These are phyloP conservation scores for Conoideocrella luteorostrata DNA, from an alignment of 2,329 filamentous ascomycete genomes.

Conservation along the genomic window DNA sequence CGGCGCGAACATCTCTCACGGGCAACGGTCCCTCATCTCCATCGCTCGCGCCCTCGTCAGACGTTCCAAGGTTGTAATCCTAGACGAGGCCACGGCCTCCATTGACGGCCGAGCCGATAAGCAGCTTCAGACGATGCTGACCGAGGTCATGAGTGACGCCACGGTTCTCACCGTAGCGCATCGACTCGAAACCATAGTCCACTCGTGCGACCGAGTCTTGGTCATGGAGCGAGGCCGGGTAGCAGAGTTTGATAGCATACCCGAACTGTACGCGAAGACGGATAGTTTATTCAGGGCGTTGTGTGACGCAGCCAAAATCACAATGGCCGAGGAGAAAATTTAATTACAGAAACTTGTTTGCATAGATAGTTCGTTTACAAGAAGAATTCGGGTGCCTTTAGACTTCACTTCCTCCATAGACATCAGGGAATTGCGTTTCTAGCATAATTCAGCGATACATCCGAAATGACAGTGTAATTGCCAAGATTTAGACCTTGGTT, in stretches of 20 bases:
- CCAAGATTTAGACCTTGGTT: neutral
- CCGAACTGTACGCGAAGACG: neutral
- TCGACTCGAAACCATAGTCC: slow-evolving; percentile 33
- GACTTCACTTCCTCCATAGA: neutral
- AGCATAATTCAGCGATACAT: neutral
- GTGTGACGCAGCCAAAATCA: slow-evolving; percentile 5
- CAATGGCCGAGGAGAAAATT: neutral
- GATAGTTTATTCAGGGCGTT: slow-evolving; percentile 5
- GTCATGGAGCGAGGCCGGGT: slow-evolving; percentile 46
- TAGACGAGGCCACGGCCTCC: slow-evolving; percentile 46
- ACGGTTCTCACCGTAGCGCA: slow-evolving; percentile 48
- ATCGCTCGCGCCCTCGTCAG: slow-evolving; percentile 32
- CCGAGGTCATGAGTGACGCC: slow-evolving; percentile 35
- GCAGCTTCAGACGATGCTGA: slow-evolving; percentile 39
- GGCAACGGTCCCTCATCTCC: slow-evolving; percentile 16
- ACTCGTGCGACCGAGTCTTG: slow-evolving; percentile 42
- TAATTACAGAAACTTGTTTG: neutral
- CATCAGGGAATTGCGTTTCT: neutral
- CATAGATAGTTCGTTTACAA: neutral
- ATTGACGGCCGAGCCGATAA: slow-evolving; percentile 38
- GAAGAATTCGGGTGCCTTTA: neutral
- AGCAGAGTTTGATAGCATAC: slow-evolving; percentile 28
- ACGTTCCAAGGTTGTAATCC: slow-evolving; percentile 20
- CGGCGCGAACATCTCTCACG: slow-evolving; percentile 9
- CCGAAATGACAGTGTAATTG: neutral